phyloP scores from a whole-genome alignment of 768 basidiomycete genomes.

The Lactarius evosmus region DNA sequence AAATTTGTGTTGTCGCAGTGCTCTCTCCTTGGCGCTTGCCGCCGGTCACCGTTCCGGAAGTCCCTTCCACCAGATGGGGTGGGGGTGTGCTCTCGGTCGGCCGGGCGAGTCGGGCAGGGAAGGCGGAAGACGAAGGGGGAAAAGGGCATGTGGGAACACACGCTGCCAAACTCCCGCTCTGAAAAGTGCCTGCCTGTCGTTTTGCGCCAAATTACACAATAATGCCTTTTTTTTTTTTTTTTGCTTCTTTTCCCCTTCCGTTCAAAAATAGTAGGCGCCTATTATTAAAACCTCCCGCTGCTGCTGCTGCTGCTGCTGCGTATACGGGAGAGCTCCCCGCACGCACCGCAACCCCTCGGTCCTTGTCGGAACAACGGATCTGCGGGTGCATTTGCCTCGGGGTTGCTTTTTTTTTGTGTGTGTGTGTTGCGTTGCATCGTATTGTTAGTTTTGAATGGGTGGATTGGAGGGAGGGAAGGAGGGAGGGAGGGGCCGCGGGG shows the following conservation, averaged over 20 bases:
- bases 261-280: too few species aligned
- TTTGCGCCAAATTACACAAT: background rate
- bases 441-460: too few species aligned
- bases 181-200: background rate
- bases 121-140: background rate
- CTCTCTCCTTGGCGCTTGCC: background rate
- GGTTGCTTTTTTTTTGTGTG: too few species aligned
- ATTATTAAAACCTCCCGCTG: too few species aligned
- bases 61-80: background rate
- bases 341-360: background rate
- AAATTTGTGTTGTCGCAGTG: background rate
- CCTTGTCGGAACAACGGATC: background rate
- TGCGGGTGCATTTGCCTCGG: too few species aligned
- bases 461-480: too few species aligned
- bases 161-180: background rate
- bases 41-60: background rate
- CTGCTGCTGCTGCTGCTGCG: too few species aligned
- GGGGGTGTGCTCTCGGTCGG: too few species aligned
- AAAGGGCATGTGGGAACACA: background rate
- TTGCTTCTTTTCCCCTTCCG: background rate
- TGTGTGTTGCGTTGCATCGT: too few species aligned
- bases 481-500: too few species aligned
- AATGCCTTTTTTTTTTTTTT: too few species aligned
- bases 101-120: background rate
- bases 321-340: too few species aligned